A percentile compares a stretch with the other conserved stretches of the same genome.
Conservation (phyloP, 495 filamentous ascomycete genomes). For the Parathielavia appendiculata region DNA sequence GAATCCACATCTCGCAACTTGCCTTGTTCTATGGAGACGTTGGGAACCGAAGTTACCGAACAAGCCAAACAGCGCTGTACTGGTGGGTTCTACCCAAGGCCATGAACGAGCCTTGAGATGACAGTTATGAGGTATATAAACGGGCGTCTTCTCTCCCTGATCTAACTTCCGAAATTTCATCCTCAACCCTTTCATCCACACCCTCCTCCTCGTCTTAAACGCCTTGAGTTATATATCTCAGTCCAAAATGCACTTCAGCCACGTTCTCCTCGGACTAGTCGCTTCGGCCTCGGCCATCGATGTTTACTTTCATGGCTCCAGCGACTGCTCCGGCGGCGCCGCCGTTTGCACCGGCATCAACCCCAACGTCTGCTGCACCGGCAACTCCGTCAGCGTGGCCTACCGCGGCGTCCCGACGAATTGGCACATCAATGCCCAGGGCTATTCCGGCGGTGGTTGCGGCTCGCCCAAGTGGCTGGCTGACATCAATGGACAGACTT, state of each 20-base stretch:
- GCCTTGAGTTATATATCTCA: too few species aligned
- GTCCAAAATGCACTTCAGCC: conserved; percentile 4
- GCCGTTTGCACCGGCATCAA: conserved; percentile 2
- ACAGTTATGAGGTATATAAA: background rate
- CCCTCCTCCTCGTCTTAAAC: too few species aligned
- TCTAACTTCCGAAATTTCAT: background rate
- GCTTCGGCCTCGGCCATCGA: conserved; percentile 9
- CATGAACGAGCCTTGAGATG: background rate
- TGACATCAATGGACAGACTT: background rate
- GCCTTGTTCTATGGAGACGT: background rate
- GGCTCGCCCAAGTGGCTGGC: background rate
- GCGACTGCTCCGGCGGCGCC: conserved; percentile 5
- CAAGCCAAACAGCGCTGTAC: background rate
- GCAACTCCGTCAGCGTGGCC: background rate
- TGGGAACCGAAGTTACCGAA: conserved; percentile 2
- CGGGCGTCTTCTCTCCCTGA: background rate
- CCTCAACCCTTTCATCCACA: background rate
- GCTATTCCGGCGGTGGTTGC: conserved; percentile 12
- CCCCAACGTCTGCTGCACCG: conserved; percentile 11
- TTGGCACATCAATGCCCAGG: conserved; percentile 7
- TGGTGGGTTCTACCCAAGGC: background rate
- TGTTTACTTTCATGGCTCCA: background rate
- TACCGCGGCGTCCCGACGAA: conserved; percentile 5
- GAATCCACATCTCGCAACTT: background rate
- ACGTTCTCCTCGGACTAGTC: conserved; percentile 1